These are phyloP conservation scores for Zizania palustris DNA, from an alignment of 202 grass and related monocot species.

Conservation along the genomic window DNA sequence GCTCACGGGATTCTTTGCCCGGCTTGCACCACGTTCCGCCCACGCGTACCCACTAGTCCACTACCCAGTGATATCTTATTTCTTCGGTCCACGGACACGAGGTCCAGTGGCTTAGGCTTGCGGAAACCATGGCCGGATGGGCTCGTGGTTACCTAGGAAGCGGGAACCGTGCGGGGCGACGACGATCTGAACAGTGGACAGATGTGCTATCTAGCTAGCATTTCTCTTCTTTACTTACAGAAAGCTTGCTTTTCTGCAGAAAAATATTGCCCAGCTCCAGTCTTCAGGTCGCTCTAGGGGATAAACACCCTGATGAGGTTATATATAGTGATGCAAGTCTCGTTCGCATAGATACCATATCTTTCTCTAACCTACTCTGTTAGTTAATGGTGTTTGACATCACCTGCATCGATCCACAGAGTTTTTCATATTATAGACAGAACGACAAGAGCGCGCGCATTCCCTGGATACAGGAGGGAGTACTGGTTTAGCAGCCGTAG, in stretches of 20 bases:
- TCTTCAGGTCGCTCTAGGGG: background rate
- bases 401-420: background rate
- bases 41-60: constrained; percentile 14
- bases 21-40: constrained; percentile 39
- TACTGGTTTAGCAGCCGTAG: background rate
- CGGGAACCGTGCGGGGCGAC: background rate
- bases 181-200: constrained; percentile 20
- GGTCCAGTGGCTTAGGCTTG: background rate
- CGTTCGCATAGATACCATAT: too few relatives aligned
- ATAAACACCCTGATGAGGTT: too few relatives aligned
- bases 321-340: too few relatives aligned
- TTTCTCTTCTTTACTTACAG: background rate
- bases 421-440: background rate
- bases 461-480: background rate
- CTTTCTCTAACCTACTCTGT: background rate
- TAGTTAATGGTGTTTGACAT: background rate
- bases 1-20: constrained; percentile 32
- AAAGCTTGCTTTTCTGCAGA: background rate
- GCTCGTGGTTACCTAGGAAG: background rate
- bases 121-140: constrained; percentile 15
- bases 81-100: background rate
- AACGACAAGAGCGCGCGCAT: too few relatives aligned
- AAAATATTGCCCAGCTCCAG: background rate
- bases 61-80: background rate
- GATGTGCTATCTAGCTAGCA: background rate